phyloP scores from a whole-genome alignment of 2,329 filamentous ascomycete species.

The Westerdykella sp. region DNA sequence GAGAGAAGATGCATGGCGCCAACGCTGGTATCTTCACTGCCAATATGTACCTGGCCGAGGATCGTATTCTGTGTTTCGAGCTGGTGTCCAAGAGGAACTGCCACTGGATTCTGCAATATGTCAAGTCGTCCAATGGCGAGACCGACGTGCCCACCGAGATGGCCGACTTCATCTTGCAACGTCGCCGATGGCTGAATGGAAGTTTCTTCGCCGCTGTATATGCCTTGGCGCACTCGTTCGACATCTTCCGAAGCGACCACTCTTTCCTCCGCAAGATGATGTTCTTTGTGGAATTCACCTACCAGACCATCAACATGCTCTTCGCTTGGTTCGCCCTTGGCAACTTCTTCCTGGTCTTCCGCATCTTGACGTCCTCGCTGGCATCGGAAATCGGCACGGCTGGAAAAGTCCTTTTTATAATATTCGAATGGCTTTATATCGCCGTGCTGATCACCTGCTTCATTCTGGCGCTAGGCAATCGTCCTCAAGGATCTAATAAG shows the following conservation, averaged over 20 bases:
- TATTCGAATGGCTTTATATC: slow-evolving; percentile 96
- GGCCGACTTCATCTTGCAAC: slow-evolving; percentile 90
- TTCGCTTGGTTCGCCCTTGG: slow-evolving; percentile 98
- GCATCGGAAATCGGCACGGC: slow-evolving; percentile 69
- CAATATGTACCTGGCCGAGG: slow-evolving; percentile 98
- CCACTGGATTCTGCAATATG: slow-evolving; percentile 95
- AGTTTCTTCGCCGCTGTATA: slow-evolving; percentile 98
- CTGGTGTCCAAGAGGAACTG: slow-evolving; percentile 96
- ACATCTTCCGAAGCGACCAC: slow-evolving; percentile 91
- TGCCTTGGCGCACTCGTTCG: slow-evolving; percentile 87
- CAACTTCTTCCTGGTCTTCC: slow-evolving; percentile 99
- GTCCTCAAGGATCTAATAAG: slow-evolving; percentile 86
- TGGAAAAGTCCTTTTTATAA: slow-evolving; percentile 74
- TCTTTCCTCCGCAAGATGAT: slow-evolving; percentile 79
- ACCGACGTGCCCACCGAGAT: slow-evolving; percentile 94
- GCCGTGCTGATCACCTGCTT: slow-evolving; percentile 91
- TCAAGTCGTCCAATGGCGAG: slow-evolving; percentile 94
- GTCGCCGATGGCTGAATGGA: slow-evolving; percentile 94
- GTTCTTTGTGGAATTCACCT: slow-evolving; percentile 87
- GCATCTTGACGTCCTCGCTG: slow-evolving; percentile 85
- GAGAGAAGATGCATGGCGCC: slow-evolving; percentile 89
- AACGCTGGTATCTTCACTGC: slow-evolving; percentile 95
- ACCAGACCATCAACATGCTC: slow-evolving; percentile 93
- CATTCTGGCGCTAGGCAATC: slow-evolving; percentile 87
- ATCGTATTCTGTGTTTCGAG: slow-evolving; percentile 98